Evolutionary conservation across 2,329 filamentous ascomycete genomes (phyloP), one percentile per base, ranked within the genome.

Genomic region (Pseudocercospora vitis): DNA sequence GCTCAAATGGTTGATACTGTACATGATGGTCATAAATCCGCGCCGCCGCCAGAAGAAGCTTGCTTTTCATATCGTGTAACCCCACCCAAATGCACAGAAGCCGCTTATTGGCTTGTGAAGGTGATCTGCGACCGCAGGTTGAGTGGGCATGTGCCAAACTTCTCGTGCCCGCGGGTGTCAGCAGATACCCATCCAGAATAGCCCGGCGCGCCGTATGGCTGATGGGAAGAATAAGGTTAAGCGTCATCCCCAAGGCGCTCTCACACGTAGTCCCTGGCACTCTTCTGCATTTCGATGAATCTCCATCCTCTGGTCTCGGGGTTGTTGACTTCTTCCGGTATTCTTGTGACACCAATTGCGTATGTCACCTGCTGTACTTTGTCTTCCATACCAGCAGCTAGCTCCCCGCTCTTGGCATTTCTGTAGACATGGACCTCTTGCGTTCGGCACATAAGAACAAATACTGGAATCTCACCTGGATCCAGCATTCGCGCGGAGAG

Each of bases 291-390:
- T 77, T 99, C 94, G 69, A 99, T 97, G 72, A 99, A 78, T 67
- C 92, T 86, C 94, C 94, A 99, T 26, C 94, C 94, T 68, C 91
- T 83, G 8, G 94, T 99, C 77, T 99, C 94, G 1, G 91, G 89
- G 73, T 99, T 97, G 78, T 86, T 92, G 63, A 97, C 92, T 64
- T 99, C 94, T 70, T 99, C 94, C 2, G 94, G 86, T 56, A 95
- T 85, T 61, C 94, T 81, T 3, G 94, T 99, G 56, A 99, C 88
- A 65, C 94, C 94, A 64, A 99, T 97, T 59, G 92, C 94, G 69
- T 99, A 99, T 2, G 94, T 97, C 63, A 99, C 94, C 63, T 96
- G 85, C 75, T 99, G 94, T 19, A 99, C 94, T 76, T 91, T 95
- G 75, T 99, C 94, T 74, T 99, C 94, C 91, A 96, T 97, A 37